Evolutionary conservation across 73 alveolate species (phyloP), one percentile per base, ranked within the genome.

Genomic region (Tetrahymena elliotti): DNA sequence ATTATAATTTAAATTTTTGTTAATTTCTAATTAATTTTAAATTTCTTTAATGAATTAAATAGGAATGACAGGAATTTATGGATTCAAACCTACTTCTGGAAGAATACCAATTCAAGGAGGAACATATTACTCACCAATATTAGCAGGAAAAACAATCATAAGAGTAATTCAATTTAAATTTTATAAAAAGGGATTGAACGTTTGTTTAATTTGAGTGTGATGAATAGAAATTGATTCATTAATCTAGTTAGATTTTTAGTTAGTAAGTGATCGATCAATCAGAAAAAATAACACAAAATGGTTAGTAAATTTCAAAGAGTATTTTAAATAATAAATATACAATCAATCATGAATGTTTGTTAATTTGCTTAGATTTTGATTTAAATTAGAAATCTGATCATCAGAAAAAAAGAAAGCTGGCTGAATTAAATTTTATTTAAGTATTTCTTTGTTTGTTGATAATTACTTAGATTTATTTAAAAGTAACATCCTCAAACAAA

Each of bases 51-150:
- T 41, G 16, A 41, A 41, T 41, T 16, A 54, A 54, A 54, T 13
- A 68, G 93, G 94, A 38, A 97, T 96, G 92, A 53, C 95, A 37
- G 99, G 99, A 18, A 95, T 98, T 52, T 95, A 39, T 94, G 98
- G 98, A n/a, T 94, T 98, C 83, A 97, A 96, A 93, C 98, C 99
- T 10, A 84, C 97, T 36, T 52, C 96, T 24, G 95, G 98, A 83
- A 96, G 99, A 94, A 92, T 95, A 33, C 83, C 97, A 11, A 93
- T 36, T 18, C 18, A 27, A 36, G 98, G 98, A 22, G 94, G 88
- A 6, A 68, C 88, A 27, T 68, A 68, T 36, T 68, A 68, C 88
- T 68, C 88, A 31, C 88, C 88, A 11, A 68, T 68, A 3, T 68
- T 68, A 31, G 88, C 88, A 68, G 88, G 88, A 68, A 68, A 68